These are phyloP conservation scores for Cryptococcus floricola DNA, from an alignment of 1,284 basidiomycete genomes.

Conservation along the genomic window DNA sequence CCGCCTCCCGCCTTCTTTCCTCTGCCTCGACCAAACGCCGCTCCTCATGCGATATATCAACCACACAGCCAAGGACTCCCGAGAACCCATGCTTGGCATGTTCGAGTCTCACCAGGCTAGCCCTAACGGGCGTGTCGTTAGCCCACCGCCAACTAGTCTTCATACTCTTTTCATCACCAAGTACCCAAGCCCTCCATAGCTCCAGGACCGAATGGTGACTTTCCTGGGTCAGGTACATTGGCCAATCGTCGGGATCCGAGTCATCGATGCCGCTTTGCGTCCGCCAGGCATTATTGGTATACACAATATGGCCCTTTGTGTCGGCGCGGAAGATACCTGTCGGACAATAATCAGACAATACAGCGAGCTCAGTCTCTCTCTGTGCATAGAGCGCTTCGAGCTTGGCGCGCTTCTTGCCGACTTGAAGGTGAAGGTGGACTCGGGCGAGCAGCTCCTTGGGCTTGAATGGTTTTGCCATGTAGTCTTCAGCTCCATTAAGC, in stretches of 20 bases:
- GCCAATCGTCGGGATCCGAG: conserved; percentile 20
- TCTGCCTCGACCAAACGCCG: conserved; percentile 37
- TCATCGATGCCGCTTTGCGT: conserved; percentile 12
- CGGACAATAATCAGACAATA: conserved; percentile 44
- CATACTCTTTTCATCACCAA: conserved; percentile 14
- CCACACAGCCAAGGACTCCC: conserved; percentile 38
- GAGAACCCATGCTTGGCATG: conserved; percentile 22
- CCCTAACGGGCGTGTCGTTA: conserved; percentile 31
- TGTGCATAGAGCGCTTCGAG: conserved; percentile 38
- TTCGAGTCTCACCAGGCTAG: conserved; percentile 38
- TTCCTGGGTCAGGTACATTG: conserved; percentile 14
- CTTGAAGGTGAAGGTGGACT: conserved; percentile 43
- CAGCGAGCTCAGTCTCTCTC: conserved; percentile 37
- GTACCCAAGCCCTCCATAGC: conserved; percentile 17
- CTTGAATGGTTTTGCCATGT: conserved; percentile 44
- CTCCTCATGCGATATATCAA: conserved; percentile 41
- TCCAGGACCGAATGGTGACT: conserved; percentile 8
- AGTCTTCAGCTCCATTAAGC: conserved; percentile 51
- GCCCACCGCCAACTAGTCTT: conserved; percentile 37
- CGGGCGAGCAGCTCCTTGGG: conserved; percentile 50
- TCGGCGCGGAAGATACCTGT: conserved; percentile 38
- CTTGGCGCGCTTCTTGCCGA: conserved; percentile 40
- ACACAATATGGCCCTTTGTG: conserved; percentile 21
- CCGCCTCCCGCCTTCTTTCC: conserved; percentile 36
- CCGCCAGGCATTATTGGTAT: conserved; percentile 38